Evolutionary conservation across 2,329 filamentous ascomycete species (phyloP), one percentile per base, ranked within the genome.

Genomic region (Stachybotrys echinatus): DNA sequence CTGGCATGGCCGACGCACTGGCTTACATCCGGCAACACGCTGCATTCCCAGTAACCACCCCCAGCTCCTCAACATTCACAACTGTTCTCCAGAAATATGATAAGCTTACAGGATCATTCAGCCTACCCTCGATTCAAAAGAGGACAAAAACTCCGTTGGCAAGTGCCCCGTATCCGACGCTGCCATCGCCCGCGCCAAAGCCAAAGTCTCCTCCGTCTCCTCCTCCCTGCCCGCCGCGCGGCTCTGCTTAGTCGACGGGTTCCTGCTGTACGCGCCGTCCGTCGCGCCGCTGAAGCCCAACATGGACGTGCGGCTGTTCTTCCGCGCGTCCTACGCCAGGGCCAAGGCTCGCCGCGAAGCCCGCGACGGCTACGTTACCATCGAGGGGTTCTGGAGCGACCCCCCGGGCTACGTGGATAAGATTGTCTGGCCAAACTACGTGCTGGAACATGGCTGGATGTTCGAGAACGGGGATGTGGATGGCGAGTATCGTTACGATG

Each of bases 391-490:
- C 72, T 99, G 94, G 94, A 79, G 85, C 50, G 94, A 99, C 67
- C 94, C 94, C 0, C 90, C 90, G 0, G 92, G 89, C 0, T 99
- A 97, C 65, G 91, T 97, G 37, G 92, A 97, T 65, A 81, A 88
- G 64, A 80, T 99, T 49, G 94, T 99, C 5, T 99, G 94, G 94
- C 92, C 92, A 4, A 92, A 95, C 60, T 97, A 96, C 67, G 88
- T 88, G 4, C 75, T 80, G 48, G 83, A 90, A 59, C 92, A 97
- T 70, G 74, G 74, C 20, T 95, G 89, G 77, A 73, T 99, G 65
- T 94, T 96, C 63, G 69, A 84, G 55, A 70, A 73, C 7, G 85
- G 81, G 0, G 73, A 92, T 62, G 87, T 89, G 0, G 80, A 87
- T 58, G 80, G 80, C 0, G 61, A 68, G 44, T 62, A 84, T 10